These are phyloP conservation scores for Saccharomyces uvarum DNA, from an alignment of 1,139 yeast genomes.

Conservation along the genomic window DNA sequence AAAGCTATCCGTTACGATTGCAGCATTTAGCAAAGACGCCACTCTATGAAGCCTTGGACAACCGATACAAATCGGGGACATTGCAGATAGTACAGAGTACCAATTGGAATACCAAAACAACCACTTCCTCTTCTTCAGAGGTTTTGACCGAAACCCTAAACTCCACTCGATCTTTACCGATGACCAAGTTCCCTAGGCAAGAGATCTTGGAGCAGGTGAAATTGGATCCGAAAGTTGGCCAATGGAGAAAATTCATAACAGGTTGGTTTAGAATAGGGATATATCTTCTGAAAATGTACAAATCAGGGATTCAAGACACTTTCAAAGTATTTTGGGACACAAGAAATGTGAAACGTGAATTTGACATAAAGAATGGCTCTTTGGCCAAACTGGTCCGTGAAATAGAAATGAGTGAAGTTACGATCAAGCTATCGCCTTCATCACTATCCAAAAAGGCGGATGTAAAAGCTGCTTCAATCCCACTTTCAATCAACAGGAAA, in stretches of 20 bases:
- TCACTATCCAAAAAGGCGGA: not conserved
- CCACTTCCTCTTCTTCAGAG: not conserved
- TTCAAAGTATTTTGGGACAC: constrained; percentile 17
- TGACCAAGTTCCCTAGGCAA: constrained; percentile 17
- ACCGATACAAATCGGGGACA: not conserved
- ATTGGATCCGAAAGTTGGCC: constrained; percentile 16
- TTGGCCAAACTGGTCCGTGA: constrained; percentile 9
- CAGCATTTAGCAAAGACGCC: not conserved
- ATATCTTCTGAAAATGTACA: constrained; percentile 18
- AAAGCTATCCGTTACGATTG: not conserved
- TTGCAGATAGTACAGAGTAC: not conserved
- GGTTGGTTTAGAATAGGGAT: constrained; percentile 26
- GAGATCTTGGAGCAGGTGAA: constrained; percentile 16
- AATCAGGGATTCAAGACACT: constrained; percentile 21
- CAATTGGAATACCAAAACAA: not conserved
- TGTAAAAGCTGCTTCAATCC: not conserved
- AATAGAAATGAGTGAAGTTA: constrained; percentile 19
- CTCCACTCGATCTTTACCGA: constrained; percentile 18
- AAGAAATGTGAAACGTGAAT: constrained; percentile 2
- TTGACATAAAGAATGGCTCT: not conserved
- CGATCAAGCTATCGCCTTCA: not conserved
- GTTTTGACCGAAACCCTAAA: constrained; percentile 8
- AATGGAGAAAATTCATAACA: constrained; percentile 26
- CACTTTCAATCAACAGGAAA: constrained; percentile 15
- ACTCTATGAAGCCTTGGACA: not conserved